Conservation (phyloP, 495 filamentous ascomycete species). For the Aspergillus nanangensis region DNA sequence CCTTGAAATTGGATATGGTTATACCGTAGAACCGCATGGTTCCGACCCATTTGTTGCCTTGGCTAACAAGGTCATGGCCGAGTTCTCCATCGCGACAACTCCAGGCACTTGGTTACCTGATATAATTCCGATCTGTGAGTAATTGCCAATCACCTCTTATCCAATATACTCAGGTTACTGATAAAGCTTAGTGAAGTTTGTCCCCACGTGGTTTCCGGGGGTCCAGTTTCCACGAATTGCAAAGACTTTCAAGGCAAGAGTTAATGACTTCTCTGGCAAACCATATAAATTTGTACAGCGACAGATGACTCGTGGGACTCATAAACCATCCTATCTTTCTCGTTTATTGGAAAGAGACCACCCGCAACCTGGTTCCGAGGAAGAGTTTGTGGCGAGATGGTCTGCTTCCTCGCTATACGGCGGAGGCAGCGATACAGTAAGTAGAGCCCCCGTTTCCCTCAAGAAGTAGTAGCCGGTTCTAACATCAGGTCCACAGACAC, state of each 20-base stretch:
- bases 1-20: constrained; percentile 46
- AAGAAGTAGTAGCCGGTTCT: background rate
- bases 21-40: constrained; percentile 34
- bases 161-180: too few relatives aligned
- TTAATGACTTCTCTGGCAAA: background rate
- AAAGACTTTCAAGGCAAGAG: constrained; percentile 12
- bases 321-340: constrained; percentile 31
- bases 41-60: constrained; percentile 39
- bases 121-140: constrained; percentile 27
- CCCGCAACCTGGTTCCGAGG: constrained; percentile 15
- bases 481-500: constrained; percentile 17
- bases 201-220: constrained; percentile 45
- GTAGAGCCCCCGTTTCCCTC: too few relatives aligned
- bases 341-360: constrained; percentile 19
- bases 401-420: constrained; percentile 43
- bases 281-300: constrained; percentile 39
- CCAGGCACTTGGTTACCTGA: constrained; percentile 46
- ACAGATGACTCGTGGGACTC: constrained; percentile 30
- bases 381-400: constrained; percentile 30
- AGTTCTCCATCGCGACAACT: constrained; percentile 35
- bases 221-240: constrained; percentile 36
- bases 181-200: constrained; percentile 27
- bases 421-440: constrained; percentile 49
- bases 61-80: constrained; percentile 30
- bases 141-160: background rate